Percentiles rank a stretch among this genome's conserved stretches.
Conservation (phyloP, 192 early-diverging fungal genomes). For the Coemansia sp. region DNA sequence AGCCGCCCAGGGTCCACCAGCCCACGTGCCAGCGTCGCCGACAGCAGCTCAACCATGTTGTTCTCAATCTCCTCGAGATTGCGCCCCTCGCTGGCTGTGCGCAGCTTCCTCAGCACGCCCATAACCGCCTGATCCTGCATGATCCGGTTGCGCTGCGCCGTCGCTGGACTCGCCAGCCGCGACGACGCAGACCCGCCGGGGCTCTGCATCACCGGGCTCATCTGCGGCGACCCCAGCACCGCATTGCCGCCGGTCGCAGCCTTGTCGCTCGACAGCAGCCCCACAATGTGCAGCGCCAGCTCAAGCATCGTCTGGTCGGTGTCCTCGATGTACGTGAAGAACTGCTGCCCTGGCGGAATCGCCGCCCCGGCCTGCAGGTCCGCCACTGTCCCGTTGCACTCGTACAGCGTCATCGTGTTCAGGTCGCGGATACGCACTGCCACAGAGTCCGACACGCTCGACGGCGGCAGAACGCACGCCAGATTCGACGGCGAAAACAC, state of each 20-base stretch:
- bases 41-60: constrained; percentile 26
- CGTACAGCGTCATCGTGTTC: constrained; percentile 44
- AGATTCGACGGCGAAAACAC: constrained; percentile 78
- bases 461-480: constrained; percentile 80
- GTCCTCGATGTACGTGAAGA: constrained; percentile 62
- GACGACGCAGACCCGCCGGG: constrained; percentile 6
- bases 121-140: constrained; percentile 15
- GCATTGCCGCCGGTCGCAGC: constrained; percentile 60
- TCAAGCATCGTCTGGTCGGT: constrained; percentile 89
- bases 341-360: neutral
- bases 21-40: constrained; percentile 12
- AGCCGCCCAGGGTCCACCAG: constrained; percentile 24
- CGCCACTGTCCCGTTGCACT: constrained; percentile 5
- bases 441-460: constrained; percentile 70
- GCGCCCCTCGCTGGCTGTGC: constrained; percentile 15
- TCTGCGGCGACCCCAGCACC: constrained; percentile 12
- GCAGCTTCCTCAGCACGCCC: constrained; percentile 11
- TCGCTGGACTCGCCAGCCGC: constrained; percentile 10
- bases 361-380: neutral
- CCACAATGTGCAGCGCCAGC: constrained; percentile 84
- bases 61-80: constrained; percentile 40
- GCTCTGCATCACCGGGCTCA: constrained; percentile 26
- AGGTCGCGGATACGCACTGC: constrained; percentile 25
- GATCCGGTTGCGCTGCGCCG: constrained; percentile 14
- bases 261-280: constrained; percentile 78